Evolutionary conservation across 495 filamentous ascomycete genomes (phyloP), one percentile per base, ranked within the genome.

Genomic region (Aspergillus bridgeri): DNA sequence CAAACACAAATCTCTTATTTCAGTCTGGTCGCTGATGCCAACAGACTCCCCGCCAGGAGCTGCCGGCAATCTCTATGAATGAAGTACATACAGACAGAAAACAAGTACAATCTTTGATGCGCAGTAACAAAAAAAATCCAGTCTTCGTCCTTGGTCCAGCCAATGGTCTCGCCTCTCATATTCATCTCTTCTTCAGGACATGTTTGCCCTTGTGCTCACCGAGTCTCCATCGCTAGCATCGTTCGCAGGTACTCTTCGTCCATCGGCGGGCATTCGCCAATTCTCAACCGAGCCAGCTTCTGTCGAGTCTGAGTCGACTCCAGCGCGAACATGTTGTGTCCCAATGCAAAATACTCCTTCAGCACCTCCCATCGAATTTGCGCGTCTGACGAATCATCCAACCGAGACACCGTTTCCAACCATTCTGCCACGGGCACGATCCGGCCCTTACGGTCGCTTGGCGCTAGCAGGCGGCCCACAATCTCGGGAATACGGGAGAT

Each of bases 261-360:
- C 33, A 38, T 11, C 8, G 33, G 33, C 33, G 33, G 11, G 33
- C 33, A 38, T 15, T 15, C 33, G 9, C 3, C 33, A 9, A 38
- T 13, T 15, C 33, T 15, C 33, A 38, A 15, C 33, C 33, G 33
- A 15, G 11, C 33, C 11, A 38, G 13, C 1, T 15, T 38, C 33
- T 38, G 33, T 13, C 33, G 33, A 38, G 33, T 38, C 33, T 38
- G 33, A 38, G 33, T 13, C 3, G 33, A 38, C 6, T 50, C 48
- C 48, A 50, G 7, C 23, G 48, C 48, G 27, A 50, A 50, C 48
- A 50, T 50, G 13, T 24, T 25, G 22, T 50, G 48, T 9, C 48
- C 48, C n/a, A 23, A 3, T 1, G 11, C 7, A 8, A 50, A 50
- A 27, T 50, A 50, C 9, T 50, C 48, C 13, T 27, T 21, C 21